Evolutionary conservation across 441 rosid genomes (phyloP).

Genomic region (Erodium texanum): DNA sequence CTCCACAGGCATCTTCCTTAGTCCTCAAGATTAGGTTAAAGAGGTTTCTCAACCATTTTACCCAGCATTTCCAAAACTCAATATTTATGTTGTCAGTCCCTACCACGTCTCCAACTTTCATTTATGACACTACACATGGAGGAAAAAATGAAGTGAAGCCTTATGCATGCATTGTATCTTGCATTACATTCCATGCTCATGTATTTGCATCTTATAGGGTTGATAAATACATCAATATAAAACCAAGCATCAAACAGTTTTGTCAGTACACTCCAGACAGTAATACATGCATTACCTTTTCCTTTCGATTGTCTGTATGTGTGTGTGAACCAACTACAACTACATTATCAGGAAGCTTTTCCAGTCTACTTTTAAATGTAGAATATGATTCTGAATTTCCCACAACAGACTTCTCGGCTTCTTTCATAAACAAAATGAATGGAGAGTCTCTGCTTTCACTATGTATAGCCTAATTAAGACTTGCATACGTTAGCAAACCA

Average conservation of each 20-base stretch:
- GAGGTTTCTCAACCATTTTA: not conserved
- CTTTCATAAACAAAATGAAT: slow-evolving; percentile 78
- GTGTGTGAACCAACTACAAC: slow-evolving; percentile 82
- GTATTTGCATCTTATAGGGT: not conserved
- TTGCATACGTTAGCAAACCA: slow-evolving; percentile 3
- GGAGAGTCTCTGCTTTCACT: slow-evolving; percentile 67
- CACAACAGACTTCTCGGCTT: slow-evolving; percentile 73
- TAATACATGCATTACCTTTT: slow-evolving; percentile 47
- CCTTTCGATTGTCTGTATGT: slow-evolving; percentile 85
- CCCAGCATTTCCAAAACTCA: not conserved
- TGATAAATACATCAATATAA: not conserved
- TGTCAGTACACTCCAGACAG: slow-evolving; percentile 3
- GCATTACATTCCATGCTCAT: not conserved
- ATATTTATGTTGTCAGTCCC: not conserved
- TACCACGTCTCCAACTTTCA: not conserved
- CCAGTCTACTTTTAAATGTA: slow-evolving; percentile 64
- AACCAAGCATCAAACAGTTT: not conserved
- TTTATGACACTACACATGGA: not conserved
- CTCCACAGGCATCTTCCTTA: no score
- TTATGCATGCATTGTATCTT: not conserved
- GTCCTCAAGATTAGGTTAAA: no score
- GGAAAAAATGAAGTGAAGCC: not conserved
- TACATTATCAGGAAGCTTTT: slow-evolving; percentile 62
- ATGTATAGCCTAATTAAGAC: slow-evolving; percentile 46
- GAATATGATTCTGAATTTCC: slow-evolving; percentile 67